These are phyloP conservation scores for Candida tropicalis DNA, from an alignment of 1,139 yeast genomes.

Conservation along the genomic window DNA sequence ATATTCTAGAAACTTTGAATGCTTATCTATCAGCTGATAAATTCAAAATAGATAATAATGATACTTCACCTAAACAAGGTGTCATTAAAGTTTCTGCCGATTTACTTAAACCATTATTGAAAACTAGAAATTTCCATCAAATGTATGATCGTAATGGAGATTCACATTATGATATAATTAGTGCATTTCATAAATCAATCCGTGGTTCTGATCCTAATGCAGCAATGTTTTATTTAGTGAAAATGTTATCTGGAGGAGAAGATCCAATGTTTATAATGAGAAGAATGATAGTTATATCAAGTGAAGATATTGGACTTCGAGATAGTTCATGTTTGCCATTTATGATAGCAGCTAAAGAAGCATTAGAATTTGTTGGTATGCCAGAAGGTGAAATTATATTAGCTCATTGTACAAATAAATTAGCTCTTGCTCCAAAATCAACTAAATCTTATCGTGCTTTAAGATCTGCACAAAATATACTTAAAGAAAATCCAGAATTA, in stretches of 20 bases:
- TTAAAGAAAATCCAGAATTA: conserved; percentile 63
- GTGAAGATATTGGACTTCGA: conserved; percentile 84
- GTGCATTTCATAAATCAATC: conserved; percentile 90
- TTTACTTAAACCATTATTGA: conserved; percentile 41
- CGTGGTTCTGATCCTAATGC: conserved; percentile 92
- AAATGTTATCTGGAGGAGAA: conserved; percentile 92
- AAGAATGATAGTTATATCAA: conserved; percentile 88
- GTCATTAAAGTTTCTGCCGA: conserved; percentile 37
- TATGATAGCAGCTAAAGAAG: conserved; percentile 82
- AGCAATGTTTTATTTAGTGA: conserved; percentile 78
- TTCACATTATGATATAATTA: conserved; percentile 89
- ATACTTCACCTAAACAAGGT: conserved; percentile 20
- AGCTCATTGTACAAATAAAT: conserved; percentile 89
- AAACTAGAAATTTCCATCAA: conserved; percentile 50
- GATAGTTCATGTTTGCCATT: conserved; percentile 87
- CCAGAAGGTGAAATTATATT: conserved; percentile 92
- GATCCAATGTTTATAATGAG: conserved; percentile 92
- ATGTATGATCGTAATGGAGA: conserved; percentile 89
- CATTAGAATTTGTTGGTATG: conserved; percentile 90
- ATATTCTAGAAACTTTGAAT: conserved; percentile 60
- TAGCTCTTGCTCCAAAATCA: conserved; percentile 85
- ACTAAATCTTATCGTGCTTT: conserved; percentile 83
- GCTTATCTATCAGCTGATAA: conserved; percentile 43
- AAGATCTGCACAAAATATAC: conserved; percentile 59
- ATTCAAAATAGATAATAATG: conserved; percentile 27